phyloP scores from a whole-genome alignment of 2,329 filamentous ascomycete species.

The Salinomyces thailandicus region DNA sequence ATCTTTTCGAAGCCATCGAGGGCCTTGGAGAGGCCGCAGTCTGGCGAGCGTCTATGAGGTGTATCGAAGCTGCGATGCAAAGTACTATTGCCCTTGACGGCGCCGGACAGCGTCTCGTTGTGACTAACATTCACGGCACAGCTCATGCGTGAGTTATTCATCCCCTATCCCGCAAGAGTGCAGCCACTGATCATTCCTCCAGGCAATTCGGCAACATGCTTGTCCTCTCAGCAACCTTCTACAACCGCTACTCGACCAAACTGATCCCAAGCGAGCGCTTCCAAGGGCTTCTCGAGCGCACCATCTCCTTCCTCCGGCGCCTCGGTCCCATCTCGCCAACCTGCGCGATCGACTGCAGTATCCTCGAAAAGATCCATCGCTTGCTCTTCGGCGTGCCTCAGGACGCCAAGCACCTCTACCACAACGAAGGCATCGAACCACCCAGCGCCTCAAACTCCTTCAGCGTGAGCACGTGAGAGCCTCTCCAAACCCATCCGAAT shows the following conservation, averaged over 20 bases:
- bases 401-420: constrained; percentile 13
- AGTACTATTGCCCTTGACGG: constrained; percentile 79
- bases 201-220: constrained; percentile 97
- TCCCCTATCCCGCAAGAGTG: not conserved
- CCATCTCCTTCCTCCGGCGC: constrained; percentile 63
- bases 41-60: constrained; percentile 32
- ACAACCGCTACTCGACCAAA: constrained; percentile 42
- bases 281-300: constrained; percentile 54
- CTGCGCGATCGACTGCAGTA: constrained; percentile 61
- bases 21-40: constrained; percentile 19
- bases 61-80: constrained; percentile 64
- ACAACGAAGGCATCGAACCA: constrained; percentile 13
- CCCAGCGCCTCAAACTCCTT: constrained; percentile 19
- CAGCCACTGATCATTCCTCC: constrained; percentile 8
- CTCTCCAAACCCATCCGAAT: too few relatives aligned
- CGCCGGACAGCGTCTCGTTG: constrained; percentile 57
- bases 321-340: constrained; percentile 65
- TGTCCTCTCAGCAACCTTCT: constrained; percentile 73
- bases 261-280: constrained; percentile 50
- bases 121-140: constrained; percentile 95
- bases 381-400: constrained; percentile 20
- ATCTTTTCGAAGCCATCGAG: constrained; percentile 27
- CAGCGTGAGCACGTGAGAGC: constrained; percentile 4
- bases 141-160: constrained; percentile 75
- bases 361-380: constrained; percentile 48